Evolutionary conservation across 2,329 filamentous ascomycete species (phyloP), one percentile per base, ranked within the genome.

Genomic region (Talaromyces marneffei): DNA sequence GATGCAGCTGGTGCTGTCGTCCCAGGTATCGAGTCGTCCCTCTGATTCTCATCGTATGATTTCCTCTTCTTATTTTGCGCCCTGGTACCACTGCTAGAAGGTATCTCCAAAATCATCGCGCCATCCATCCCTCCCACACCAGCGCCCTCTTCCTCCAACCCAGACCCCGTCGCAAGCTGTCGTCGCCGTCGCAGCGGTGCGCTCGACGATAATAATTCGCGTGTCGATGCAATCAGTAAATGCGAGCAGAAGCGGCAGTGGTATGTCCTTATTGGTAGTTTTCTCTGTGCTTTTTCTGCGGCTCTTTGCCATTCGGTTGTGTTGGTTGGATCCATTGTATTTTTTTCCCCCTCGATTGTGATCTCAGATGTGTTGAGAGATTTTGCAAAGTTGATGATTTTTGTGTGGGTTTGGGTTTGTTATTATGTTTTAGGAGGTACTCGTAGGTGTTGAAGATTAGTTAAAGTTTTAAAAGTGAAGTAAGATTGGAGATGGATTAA

Each of bases 221-320:
- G 80, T 0, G 83, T 84, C 48, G 79, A 86, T 23, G 85, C 82
- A 64, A 89, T 79, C 59, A 89, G 76, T 64, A 89, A 82, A 66
- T 86, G 82, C 50, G 79, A 84, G 80, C 87, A 90, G 70, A 87
- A 80, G 50, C 73, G 72, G 79, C 87, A 89, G 70, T 82, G 85
- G 71, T 85, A 84, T 18, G 82, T 80, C 67, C 78, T 79, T 55
- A 83, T 67, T 65, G 69, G 71, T 57, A 74, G 68, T 40, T 54
- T 60, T n/a, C 50, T 48, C 4, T 60, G n/a, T 10, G 16, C 20
- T 27, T 52, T 35, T 23, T 55, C 8, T 60, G n/a, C n/a, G n/a
- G n/a, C n/a, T n/a, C n/a, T n/a, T n/a, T n/a, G n/a, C n/a, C n/a
- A n/a, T n/a, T n/a, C n/a, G n/a, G n/a, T n/a, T n/a, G n/a, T n/a